These are phyloP conservation scores for Trichosanthes cucumerina DNA, from an alignment of 306 rosid species.

Conservation along the genomic window DNA sequence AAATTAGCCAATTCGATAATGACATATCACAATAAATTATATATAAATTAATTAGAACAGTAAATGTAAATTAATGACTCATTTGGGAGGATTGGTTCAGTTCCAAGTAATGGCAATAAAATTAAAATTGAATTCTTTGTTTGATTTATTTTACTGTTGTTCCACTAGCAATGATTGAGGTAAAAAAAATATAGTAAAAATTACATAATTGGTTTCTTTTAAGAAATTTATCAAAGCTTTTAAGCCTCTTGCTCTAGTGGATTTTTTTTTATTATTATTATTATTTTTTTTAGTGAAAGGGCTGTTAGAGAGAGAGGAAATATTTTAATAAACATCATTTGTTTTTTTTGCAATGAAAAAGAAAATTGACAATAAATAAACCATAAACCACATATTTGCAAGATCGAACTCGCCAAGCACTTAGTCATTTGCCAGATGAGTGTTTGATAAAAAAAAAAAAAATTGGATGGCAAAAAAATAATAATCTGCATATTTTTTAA, in stretches of 20 bases:
- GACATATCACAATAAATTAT: neutral
- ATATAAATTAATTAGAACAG: neutral
- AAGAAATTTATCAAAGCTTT: neutral
- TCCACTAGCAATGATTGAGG: neutral
- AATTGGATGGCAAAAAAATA: too few species aligned
- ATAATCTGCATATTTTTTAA: too few species aligned
- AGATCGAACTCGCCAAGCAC: too few species aligned
- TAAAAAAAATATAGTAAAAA: too few species aligned
- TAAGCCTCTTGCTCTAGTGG: neutral
- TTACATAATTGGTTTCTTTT: neutral
- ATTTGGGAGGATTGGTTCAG: neutral
- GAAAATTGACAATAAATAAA: too few species aligned
- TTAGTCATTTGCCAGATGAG: too few species aligned
- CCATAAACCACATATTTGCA: too few species aligned
- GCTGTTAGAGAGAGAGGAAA: too few species aligned
- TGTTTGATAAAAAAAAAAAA: too few species aligned
- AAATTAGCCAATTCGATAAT: neutral
- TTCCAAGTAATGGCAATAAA: neutral
- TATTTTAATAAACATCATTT: too few species aligned
- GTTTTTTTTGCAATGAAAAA: too few species aligned
- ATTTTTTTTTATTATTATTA: too few species aligned
- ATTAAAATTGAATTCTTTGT: neutral
- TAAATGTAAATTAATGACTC: neutral
- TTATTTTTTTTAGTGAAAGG: neutral
- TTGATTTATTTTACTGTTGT: neutral